A percentile compares a stretch with the other conserved stretches of the same genome.
Conservation (phyloP, 108 stramenopile species). For the Stephanodiscus minutulus region DNA sequence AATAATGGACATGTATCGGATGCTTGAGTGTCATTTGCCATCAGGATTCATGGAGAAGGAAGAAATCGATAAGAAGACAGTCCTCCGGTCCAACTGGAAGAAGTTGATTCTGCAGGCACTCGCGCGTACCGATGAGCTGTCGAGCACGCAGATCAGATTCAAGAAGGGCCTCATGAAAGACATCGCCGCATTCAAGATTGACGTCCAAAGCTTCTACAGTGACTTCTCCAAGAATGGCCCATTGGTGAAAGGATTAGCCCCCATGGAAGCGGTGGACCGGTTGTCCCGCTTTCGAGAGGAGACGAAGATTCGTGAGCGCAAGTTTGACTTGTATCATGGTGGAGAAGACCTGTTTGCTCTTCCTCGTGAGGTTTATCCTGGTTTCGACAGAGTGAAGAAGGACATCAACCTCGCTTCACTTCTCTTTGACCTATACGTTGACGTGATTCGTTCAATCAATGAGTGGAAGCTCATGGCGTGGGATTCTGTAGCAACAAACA, state of each 20-base stretch:
- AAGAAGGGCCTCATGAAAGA: conserved; percentile 75
- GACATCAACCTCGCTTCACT: conserved; percentile 84
- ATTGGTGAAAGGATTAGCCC: conserved; percentile 75
- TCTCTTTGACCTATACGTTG: conserved; percentile 86
- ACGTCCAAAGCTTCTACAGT: conserved; percentile 47
- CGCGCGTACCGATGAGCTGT: conserved; percentile 77
- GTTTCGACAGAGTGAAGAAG: conserved; percentile 79
- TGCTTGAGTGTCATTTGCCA: conserved; percentile 89
- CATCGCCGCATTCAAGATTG: conserved; percentile 73
- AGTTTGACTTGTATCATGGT: conserved; percentile 79
- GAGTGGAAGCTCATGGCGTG: conserved; percentile 86
- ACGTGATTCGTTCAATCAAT: conserved; percentile 83
- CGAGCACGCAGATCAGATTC: conserved; percentile 73
- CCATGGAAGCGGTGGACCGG: conserved; percentile 89
- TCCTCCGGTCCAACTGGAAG: conserved; percentile 85
- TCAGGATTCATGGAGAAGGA: conserved; percentile 90
- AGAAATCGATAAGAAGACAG: conserved; percentile 92
- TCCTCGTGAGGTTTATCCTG: conserved; percentile 81
- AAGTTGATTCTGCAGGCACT: conserved; percentile 77
- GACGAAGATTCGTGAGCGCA: conserved; percentile 80
- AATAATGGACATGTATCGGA: conserved; percentile 90
- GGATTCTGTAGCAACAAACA: conserved; percentile 64
- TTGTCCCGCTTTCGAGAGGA: conserved; percentile 88
- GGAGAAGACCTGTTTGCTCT: conserved; percentile 92
- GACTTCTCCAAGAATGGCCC: conserved; percentile 86